Evolutionary conservation across 352 stramenopile species (phyloP).

Genomic region (Pseudoperonospora humuli): DNA sequence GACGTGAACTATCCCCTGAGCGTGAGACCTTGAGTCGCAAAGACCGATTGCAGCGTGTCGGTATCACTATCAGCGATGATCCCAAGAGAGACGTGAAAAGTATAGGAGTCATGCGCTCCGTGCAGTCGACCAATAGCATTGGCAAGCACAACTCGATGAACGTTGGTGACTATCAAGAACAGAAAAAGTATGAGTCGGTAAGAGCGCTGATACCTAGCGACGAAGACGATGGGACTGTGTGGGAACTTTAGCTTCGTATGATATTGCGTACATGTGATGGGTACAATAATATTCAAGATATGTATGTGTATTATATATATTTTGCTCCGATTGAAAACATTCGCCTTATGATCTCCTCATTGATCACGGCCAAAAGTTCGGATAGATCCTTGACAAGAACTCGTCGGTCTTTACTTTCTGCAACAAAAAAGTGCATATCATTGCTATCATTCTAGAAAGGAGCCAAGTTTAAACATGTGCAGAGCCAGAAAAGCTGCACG

Average conservation of each 20-base stretch:
- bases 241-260: conserved; percentile 29
- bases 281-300: too few species aligned
- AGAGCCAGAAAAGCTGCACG: too few species aligned
- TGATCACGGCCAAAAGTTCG: too few species aligned
- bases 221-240: conserved; percentile 24
- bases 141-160: conserved; percentile 2
- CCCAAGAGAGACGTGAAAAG: conserved; percentile 16
- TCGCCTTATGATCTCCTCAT: too few species aligned
- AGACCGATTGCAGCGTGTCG: conserved; percentile 17
- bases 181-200: conserved; percentile 14
- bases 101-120: conserved; percentile 11
- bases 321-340: too few species aligned
- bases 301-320: too few species aligned
- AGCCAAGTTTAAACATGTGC: too few species aligned
- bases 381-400: too few species aligned
- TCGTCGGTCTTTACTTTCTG: too few species aligned
- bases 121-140: conserved; percentile 16
- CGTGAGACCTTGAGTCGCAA: conserved; percentile 4
- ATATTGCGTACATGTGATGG: too few species aligned
- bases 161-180: conserved; percentile 7
- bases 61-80: conserved; percentile 12
- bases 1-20: conserved; percentile 8
- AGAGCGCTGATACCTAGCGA: conserved; percentile 2
- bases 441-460: too few species aligned
- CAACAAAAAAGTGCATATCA: too few species aligned